Evolutionary conservation across 768 basidiomycete species (phyloP), one percentile per base, ranked within the genome.

Genomic region (Trametes punicea): DNA sequence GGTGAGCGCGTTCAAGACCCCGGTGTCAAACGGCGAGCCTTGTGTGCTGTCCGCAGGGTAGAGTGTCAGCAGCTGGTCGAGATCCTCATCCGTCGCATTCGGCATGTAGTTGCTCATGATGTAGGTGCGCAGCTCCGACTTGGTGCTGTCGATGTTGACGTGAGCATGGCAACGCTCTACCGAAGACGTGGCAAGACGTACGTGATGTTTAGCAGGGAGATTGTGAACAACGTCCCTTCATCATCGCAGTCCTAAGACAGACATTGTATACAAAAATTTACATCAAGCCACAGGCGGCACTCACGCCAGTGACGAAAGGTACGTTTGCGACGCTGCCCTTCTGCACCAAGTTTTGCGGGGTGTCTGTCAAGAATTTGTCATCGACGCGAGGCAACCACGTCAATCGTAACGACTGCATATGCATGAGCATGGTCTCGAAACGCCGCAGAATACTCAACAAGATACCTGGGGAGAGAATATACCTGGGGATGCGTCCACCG

Each of bases 1-100:
- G 79, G 50, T 74, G 71, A 82, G 39, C 0, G 72, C 73, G 50
- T 83, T 81, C 23, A 74, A 55, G 38, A 65, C 23, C 0, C 75
- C 72, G 0, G 82, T 84, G 55, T 71, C 70, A 57, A 78, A 84
- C 0, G 82, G 82, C 0, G 80, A 83, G 16, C 82, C 82, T 46
- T 75, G 60, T 0, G 68, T 67, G 8, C 73, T 62, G 46, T 77
- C 73, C 0, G 60, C 53, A 0, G 81, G 74, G 56, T 69, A 70
- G 2, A 62, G 38, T 15, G 40, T 46, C 25, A 69, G 40, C 18
- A 66, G 47, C 38, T 46, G 29, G 44, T 64, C 58, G 7, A 66
- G 2, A 23, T 62, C 56, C 1, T 6, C 26, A 21, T 57, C 57
- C 1, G 44, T 47, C 2, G 64, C 64, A 2, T 33, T 38, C 9